Percentiles rank a stretch among this genome's conserved stretches.
phyloP scores from a whole-genome alignment of 2,329 filamentous ascomycete genomes.

The Exophiala oligosperma region DNA sequence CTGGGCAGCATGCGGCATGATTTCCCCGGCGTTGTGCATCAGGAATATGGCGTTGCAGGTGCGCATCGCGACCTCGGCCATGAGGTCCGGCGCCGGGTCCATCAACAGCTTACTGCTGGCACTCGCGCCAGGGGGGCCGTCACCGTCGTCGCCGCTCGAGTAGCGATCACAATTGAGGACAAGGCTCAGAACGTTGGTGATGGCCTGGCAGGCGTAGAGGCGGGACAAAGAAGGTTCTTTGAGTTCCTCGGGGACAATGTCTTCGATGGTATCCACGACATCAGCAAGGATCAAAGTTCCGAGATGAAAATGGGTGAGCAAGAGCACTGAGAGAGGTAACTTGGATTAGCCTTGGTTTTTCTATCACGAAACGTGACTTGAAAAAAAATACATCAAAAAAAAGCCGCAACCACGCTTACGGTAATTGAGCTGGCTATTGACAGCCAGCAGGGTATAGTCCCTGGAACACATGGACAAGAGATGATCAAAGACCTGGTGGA shows the following conservation, averaged over 20 bases:
- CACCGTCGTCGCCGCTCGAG: background rate
- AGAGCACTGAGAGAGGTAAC: background rate
- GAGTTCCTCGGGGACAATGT: background rate
- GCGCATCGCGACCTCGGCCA: constrained; percentile 4
- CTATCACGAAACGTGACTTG: too few species aligned
- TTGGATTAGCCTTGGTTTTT: background rate
- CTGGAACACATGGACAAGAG: constrained; percentile 7
- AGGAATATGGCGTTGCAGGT: constrained; percentile 1
- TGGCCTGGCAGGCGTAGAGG: constrained; percentile 13
- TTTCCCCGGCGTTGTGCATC: background rate
- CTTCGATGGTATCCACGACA: background rate
- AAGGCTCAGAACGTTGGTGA: constrained; percentile 8
- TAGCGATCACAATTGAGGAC: constrained; percentile 11
- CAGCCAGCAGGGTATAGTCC: constrained; percentile 1
- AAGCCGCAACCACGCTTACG: background rate
- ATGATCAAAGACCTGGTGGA: constrained; percentile 11
- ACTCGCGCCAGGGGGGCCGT: background rate
- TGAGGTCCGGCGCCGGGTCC: constrained; percentile 9
- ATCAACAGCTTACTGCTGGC: constrained; percentile 5
- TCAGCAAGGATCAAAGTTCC: constrained; percentile 11
- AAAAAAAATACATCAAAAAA: background rate
- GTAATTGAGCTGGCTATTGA: constrained; percentile 4
- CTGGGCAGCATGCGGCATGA: background rate
- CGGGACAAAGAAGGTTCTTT: background rate
- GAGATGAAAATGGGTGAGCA: constrained; percentile 7